Base-by-base conservation (phyloP, 306 rosid species). In the Rosa chinensis region DNA sequence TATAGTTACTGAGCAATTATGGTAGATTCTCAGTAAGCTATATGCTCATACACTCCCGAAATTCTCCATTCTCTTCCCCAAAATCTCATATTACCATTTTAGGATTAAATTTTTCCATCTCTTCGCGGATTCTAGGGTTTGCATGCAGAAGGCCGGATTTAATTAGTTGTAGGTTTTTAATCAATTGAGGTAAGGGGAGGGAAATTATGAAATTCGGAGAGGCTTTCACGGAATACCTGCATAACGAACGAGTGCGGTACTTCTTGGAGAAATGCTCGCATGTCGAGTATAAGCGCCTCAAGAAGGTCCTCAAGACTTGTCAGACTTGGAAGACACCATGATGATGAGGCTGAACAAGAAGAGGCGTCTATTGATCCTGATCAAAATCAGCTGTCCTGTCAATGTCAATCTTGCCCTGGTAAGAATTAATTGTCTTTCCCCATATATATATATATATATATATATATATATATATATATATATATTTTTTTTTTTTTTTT, bases 251-350 rank as follows among this genome's bases (percentile, higher is more conserved):
- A 40, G 90, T 86, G 55, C 25, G 83, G 75, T 74, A 21, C 66
- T 11, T 86, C 37, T 21, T 91, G 81, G 94, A 87, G 17, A 87
- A 92, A 68, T 88, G 93, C 80, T 89, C 88, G 0, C 89, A 92
- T 73, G 88, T 94, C 10, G 97, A 92, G 80, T 94, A 92, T 43
- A 84, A 87, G 78, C 82, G 89, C 75, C 82, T 94, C 43, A 94
- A 94, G 85, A 89, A 89, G n/a, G 98, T 94, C 23, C 86, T 94
- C 10, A 92, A 89, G 88, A 89, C 81, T 68, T 94, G 98, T 74
- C 85, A 76, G 79, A 73, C 53, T 62, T 89, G 89, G 18, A 86
- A 83, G 62, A 2, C 37, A 32, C 37, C 37, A 32, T 2, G 37
- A 32, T 32, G 63, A 76, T 2, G 75, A 73, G 20, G 64, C 78